Evolutionary conservation across 306 rosid genomes (phyloP), one percentile per base, ranked within the genome.

Genomic region (Aeschynomene evenia): DNA sequence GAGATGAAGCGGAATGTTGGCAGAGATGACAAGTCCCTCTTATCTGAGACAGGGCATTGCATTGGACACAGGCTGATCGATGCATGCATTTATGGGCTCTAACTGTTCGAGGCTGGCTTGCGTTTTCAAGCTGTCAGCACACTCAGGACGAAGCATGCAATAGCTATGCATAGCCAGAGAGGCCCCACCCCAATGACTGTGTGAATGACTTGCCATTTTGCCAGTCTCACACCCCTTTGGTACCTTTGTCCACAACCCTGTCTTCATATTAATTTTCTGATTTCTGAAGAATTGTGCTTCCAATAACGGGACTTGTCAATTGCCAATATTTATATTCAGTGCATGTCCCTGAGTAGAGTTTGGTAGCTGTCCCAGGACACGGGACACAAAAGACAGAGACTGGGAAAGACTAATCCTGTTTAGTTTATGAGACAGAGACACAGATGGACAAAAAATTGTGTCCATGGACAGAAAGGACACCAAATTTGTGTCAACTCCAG

Each of bases 1-100:
- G 79, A 59, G 83, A 81, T 82, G 22, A 49, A 7, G 22, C 37
- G 80, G 95, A 88, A 85, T 85, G 94, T 83, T 66, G 85, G 59
- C 62, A 79, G 75, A 61, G 77, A 72, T 73, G 85, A 81, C 76
- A 72, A 68, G 81, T 66, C 77, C 28, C 53, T 7, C 54, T 6
- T 29, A 9, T 21, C 59, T 26, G 12, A 26, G 26, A 57, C 37
- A 22, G 33, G 80, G 79, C 85, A 76, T 72, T 70, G 68, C 77
- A 81, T 68, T 71, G 76, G 70, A 70, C 75, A 54, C 54, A 54
- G 55, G 33, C 80, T 77, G 80, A n/a, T n/a, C n/a, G n/a, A 33
- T 60, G 65, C 79, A 50, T 76, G 81, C 89, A 85, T 81, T 85
- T 77, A 88, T 83, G 83, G 74, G 39, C 39, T 63, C 76, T 77